Conservation (phyloP, 2,329 filamentous ascomycete species). For the Exserohilum turcica region DNA sequence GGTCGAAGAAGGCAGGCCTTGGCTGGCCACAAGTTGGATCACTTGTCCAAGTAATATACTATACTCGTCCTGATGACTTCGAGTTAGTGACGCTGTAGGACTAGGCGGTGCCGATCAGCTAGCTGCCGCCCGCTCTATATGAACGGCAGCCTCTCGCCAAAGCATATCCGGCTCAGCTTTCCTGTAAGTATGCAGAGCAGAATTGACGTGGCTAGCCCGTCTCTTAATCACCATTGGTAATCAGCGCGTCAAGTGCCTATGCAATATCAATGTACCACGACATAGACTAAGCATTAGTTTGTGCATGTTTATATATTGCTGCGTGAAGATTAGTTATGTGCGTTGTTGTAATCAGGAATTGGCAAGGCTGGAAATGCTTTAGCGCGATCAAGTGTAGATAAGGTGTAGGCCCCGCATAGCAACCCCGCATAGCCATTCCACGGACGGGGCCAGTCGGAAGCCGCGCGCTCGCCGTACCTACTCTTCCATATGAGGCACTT, state of each 20-base stretch:
- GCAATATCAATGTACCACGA: background rate
- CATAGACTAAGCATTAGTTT: background rate
- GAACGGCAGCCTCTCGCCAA: slow-evolving; percentile 33
- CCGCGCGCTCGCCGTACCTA: too few species aligned
- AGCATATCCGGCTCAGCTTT: slow-evolving; percentile 32
- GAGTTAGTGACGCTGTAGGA: slow-evolving; percentile 21
- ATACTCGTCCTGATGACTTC: slow-evolving; percentile 26
- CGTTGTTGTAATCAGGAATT: background rate
- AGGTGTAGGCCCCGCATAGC: slow-evolving; percentile 22
- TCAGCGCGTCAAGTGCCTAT: background rate
- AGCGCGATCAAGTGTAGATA: slow-evolving; percentile 20
- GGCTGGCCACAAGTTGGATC: too few species aligned
- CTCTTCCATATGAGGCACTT: too few species aligned
- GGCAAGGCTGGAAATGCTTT: slow-evolving; percentile 16
- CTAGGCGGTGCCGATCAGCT: slow-evolving; percentile 12
- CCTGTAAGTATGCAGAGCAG: slow-evolving; percentile 25
- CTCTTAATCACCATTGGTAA: background rate
- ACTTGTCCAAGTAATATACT: too few species aligned
- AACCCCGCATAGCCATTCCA: slow-evolving; percentile 21
- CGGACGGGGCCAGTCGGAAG: too few species aligned
- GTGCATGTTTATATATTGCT: background rate
- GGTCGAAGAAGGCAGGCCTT: background rate
- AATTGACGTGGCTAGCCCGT: slow-evolving; percentile 6
- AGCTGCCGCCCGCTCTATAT: slow-evolving; percentile 1
- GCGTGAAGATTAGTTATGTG: background rate